A percentile compares a stretch with the other conserved stretches of the same genome.
Evolutionary conservation across 108 stramenopile genomes (phyloP).

Genomic region (Pseudonitzschia multiseries): DNA sequence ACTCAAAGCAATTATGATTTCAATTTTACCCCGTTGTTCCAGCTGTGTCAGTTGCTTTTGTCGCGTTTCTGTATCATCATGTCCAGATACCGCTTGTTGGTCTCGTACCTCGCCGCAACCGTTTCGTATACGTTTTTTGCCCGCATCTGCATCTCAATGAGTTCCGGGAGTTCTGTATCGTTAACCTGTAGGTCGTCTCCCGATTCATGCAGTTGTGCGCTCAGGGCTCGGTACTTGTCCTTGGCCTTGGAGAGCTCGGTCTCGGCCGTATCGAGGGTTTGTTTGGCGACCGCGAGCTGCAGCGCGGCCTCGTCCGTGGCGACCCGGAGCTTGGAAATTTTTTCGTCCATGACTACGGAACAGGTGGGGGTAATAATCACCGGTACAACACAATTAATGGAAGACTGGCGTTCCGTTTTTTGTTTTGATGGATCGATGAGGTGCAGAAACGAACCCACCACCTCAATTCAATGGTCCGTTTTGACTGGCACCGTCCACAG

Average conservation of each 20-base stretch:
- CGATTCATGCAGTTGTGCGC: neutral
- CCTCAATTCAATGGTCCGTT: too few species aligned
- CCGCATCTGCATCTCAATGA: slow-evolving; percentile 43
- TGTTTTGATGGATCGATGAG: too few species aligned
- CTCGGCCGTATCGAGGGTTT: slow-evolving; percentile 27
- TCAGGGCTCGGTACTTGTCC: slow-evolving; percentile 40
- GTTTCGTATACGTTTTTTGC: slow-evolving; percentile 53
- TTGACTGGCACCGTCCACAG: too few species aligned
- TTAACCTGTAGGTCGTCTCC: slow-evolving; percentile 55
- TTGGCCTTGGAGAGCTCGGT: slow-evolving; percentile 47
- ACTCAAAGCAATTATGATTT: too few species aligned
- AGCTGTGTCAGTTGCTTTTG: neutral
- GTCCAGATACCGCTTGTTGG: slow-evolving; percentile 55
- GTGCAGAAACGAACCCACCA: too few species aligned
- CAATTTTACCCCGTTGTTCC: neutral
- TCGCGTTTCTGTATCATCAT: slow-evolving; percentile 26
- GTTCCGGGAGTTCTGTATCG: slow-evolving; percentile 69
- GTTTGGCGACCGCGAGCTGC: slow-evolving; percentile 19
- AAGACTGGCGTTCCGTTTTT: too few species aligned
- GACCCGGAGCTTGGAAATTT: slow-evolving; percentile 34
- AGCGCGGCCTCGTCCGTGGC: slow-evolving; percentile 40
- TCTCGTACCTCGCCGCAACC: slow-evolving; percentile 47
- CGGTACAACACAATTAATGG: too few species aligned
- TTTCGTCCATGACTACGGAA: slow-evolving; percentile 28
- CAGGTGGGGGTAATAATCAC: neutral